A percentile compares a stretch with the other conserved stretches of the same genome.
phyloP scores from a whole-genome alignment of 176 grass and related monocot genomes.

The Pharus latifolius region DNA sequence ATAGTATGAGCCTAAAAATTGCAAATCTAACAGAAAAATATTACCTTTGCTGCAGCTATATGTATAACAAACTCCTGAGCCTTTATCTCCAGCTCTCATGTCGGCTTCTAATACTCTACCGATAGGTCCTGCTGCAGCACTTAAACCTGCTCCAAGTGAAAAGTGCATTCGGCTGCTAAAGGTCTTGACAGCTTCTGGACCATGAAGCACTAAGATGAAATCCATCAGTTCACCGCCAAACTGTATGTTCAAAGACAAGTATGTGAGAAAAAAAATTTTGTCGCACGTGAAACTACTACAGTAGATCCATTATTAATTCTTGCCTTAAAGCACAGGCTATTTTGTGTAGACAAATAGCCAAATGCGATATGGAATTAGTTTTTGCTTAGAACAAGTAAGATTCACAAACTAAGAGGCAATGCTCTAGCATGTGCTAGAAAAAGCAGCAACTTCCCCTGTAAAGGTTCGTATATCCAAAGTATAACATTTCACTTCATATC shows the following conservation, averaged over 20 bases:
- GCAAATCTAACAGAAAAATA: background rate
- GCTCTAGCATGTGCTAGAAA: background rate
- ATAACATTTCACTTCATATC: background rate
- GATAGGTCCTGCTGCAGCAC: conserved; percentile 74
- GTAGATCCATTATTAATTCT: background rate
- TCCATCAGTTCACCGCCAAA: conserved; percentile 71
- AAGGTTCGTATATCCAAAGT: background rate
- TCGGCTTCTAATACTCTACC: conserved; percentile 92
- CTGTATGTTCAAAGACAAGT: conserved; percentile 26
- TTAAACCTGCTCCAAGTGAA: conserved; percentile 75
- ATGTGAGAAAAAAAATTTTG: background rate
- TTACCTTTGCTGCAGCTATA: conserved; percentile 98
- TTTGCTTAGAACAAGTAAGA: background rate
- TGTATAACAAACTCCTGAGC: conserved; percentile 76
- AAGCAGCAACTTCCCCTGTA: background rate
- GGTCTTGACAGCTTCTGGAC: conserved; percentile 55
- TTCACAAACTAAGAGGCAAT: too few species aligned
- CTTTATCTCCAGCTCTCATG: conserved; percentile 62
- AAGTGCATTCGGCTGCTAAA: conserved; percentile 78
- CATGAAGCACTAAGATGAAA: conserved; percentile 82
- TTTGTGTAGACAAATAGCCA: background rate
- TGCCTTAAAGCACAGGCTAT: background rate
- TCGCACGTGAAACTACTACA: background rate
- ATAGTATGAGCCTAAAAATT: background rate
- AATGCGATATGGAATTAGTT: background rate